Percentiles rank a stretch among this genome's conserved stretches.
These are phyloP conservation scores for Epithemia pelagica DNA, from an alignment of 108 stramenopile species.

Conservation along the genomic window DNA sequence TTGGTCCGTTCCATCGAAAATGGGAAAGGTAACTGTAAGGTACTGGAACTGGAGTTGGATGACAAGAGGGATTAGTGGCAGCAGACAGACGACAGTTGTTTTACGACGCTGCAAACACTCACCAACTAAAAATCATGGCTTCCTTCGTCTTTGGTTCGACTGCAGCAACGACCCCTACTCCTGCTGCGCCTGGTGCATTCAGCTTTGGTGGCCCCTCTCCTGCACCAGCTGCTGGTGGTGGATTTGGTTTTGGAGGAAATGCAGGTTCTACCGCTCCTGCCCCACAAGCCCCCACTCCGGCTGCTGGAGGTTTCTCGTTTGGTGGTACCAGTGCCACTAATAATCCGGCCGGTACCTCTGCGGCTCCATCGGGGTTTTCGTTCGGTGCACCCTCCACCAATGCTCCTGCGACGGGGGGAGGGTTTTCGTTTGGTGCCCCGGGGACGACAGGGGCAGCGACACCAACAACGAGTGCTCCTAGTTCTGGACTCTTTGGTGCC, in stretches of 20 bases:
- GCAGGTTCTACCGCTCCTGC: not conserved
- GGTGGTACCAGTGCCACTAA: no score
- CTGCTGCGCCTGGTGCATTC: not conserved
- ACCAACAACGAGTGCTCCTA: not conserved
- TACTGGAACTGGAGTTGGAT: no score
- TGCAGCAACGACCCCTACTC: not conserved
- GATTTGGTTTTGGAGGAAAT: constrained; percentile 1
- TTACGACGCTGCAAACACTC: no score
- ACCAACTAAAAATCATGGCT: not conserved
- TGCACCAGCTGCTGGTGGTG: constrained; percentile 3
- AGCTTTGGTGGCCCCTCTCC: not conserved
- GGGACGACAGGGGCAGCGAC: not conserved
- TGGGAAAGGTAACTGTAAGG: no score
- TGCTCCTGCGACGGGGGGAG: not conserved
- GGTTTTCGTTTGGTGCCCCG: not conserved
- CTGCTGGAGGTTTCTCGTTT: constrained; percentile 4
- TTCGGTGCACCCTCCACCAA: not conserved
- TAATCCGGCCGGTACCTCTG: not conserved
- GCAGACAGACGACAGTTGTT: no score
- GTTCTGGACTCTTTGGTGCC: constrained; percentile 17
- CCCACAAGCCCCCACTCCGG: no score
- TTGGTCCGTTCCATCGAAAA: no score
- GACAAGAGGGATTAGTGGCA: no score
- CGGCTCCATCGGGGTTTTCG: not conserved
- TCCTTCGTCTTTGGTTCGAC: constrained; percentile 4